phyloP scores from a whole-genome alignment of 257 asterid genomes.

The Ocimum tenuiflorum region DNA sequence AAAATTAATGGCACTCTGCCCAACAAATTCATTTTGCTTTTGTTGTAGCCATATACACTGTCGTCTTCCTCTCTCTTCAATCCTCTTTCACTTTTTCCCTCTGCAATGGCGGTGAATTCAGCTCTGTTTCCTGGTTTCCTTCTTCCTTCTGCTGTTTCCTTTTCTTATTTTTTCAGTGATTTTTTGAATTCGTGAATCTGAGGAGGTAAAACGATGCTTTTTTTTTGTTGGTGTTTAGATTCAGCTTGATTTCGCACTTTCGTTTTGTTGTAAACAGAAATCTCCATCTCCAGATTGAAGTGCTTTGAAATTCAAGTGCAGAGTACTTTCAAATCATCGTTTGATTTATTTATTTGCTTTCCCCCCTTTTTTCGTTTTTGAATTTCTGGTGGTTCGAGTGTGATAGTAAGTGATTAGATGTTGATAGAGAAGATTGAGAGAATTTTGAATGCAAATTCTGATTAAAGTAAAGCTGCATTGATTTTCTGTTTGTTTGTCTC shows the following conservation, averaged over 20 bases:
- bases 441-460: conserved; percentile 10
- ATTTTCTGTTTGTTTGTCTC: background rate
- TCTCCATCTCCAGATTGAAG: background rate
- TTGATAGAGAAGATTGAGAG: background rate
- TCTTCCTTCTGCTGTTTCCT: background rate
- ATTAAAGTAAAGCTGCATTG: conserved; percentile 14
- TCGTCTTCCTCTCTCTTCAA: conserved; percentile 18
- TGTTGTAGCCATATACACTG: conserved; percentile 17
- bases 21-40: conserved; percentile 30
- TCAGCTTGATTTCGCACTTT: conserved; percentile 5
- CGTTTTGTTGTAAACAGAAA: background rate
- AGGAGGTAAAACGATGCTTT: background rate
- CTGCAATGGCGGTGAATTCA: conserved; percentile 14
- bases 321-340: background rate
- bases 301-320: background rate
- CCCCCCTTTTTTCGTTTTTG: background rate
- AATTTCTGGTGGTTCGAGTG: background rate
- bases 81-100: background rate
- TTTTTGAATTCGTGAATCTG: conserved; percentile 17
- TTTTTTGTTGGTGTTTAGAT: conserved; percentile 25
- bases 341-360: background rate
- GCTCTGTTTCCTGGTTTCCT: background rate
- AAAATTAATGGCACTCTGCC: conserved; percentile 48
- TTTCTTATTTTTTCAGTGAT: background rate
- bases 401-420: conserved; percentile 9